A percentile compares a stretch with the other conserved stretches of the same genome.
Conservation (phyloP, 108 stramenopile genomes). For the Skeletonema costatum region DNA sequence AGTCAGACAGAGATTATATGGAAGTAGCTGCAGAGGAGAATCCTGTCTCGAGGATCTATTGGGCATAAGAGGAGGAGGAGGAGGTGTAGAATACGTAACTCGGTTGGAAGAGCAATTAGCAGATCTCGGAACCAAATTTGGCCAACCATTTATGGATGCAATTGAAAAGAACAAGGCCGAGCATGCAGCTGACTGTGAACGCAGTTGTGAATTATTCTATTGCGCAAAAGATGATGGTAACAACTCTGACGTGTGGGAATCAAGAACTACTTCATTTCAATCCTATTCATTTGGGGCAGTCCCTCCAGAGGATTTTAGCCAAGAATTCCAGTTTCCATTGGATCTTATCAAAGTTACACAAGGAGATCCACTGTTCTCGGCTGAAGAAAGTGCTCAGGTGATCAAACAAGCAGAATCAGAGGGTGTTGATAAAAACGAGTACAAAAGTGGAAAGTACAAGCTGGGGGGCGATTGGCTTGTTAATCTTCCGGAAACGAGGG, state of each 20-base stretch:
- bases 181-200: constrained; percentile 54
- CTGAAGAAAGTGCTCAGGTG: constrained; percentile 44
- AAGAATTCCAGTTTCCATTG: constrained; percentile 64
- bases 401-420: constrained; percentile 51
- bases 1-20: constrained; percentile 14
- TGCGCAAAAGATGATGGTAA: constrained; percentile 37
- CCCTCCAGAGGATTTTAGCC: constrained; percentile 71
- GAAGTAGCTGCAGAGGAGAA: not conserved
- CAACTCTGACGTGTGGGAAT: not conserved
- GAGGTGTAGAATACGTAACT: constrained; percentile 7
- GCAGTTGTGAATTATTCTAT: constrained; percentile 64
- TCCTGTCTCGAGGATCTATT: not conserved
- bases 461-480: constrained; percentile 69
- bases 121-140: constrained; percentile 41
- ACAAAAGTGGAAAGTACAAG: constrained; percentile 65
- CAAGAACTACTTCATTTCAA: constrained; percentile 34
- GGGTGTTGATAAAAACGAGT: constrained; percentile 65
- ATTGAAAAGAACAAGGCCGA: constrained; percentile 53
- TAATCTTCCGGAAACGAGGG: constrained; percentile 57
- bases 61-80: constrained; percentile 22
- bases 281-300: constrained; percentile 64
- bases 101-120: constrained; percentile 27
- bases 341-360: constrained; percentile 66
- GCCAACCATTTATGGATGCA: constrained; percentile 43
- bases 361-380: constrained; percentile 49